Conservation (phyloP, 225 moss, liverwort and hornwort species). For the Ulota crispa region DNA sequence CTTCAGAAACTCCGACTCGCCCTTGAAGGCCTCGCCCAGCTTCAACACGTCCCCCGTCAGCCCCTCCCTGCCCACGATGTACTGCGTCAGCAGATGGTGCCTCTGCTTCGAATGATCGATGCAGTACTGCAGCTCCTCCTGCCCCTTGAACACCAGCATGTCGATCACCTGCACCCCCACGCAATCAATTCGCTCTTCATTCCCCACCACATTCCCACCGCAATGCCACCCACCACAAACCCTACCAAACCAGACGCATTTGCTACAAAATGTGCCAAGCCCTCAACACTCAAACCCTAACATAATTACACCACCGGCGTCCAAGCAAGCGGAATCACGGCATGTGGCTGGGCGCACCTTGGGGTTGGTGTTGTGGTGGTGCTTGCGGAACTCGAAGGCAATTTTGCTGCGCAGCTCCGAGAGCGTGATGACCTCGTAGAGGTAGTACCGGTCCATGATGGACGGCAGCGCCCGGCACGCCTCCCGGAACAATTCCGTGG, state of each 20-base stretch:
- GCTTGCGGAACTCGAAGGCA: slow-evolving; percentile 63
- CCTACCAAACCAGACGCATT: too few species aligned
- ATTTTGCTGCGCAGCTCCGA: slow-evolving; percentile 62
- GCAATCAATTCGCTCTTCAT: neutral
- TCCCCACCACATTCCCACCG: neutral
- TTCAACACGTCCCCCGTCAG: slow-evolving; percentile 55
- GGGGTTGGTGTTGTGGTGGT: slow-evolving; percentile 75
- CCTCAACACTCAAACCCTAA: neutral
- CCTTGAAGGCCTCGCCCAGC: slow-evolving; percentile 77
- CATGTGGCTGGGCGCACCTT: slow-evolving; percentile 44
- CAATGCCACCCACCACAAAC: neutral
- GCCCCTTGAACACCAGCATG: slow-evolving; percentile 94
- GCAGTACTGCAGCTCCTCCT: slow-evolving; percentile 86
- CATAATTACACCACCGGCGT: neutral
- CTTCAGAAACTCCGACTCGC: slow-evolving; percentile 90
- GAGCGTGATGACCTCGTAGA: slow-evolving; percentile 70
- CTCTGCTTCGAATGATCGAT: slow-evolving; percentile 94
- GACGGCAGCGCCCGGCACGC: slow-evolving; percentile 73
- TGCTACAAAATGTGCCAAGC: neutral
- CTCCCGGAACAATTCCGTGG: slow-evolving; percentile 71
- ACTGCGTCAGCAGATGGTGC: slow-evolving; percentile 85
- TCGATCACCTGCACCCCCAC: slow-evolving; percentile 70
- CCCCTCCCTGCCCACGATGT: slow-evolving; percentile 73
- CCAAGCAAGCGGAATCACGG: neutral
- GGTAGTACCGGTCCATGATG: slow-evolving; percentile 83